Evolutionary conservation across 441 rosid genomes (phyloP), one percentile per base, ranked within the genome.

Genomic region (Omphalea diandra): DNA sequence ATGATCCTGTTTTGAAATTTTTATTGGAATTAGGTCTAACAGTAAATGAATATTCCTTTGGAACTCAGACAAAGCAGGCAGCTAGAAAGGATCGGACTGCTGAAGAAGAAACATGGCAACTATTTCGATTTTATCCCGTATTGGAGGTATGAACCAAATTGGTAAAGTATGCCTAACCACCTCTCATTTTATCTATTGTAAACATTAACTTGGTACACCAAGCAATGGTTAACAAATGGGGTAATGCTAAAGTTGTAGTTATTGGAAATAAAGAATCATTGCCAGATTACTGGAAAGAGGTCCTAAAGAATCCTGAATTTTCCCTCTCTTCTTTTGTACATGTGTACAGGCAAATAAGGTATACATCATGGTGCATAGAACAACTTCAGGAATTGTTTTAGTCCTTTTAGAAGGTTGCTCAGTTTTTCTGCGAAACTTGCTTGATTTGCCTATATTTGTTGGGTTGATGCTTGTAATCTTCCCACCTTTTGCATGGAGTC

Each of bases 41-140:
- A 15, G 46, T 59, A 65, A 41, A 63, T 63, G 65, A 38, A 67
- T 59, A 71, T 68, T 11, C 54, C 73, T 67, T 75, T 78, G 71
- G 6, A 80, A 72, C 40, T 68, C 88, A 93, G 99, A 91, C 83
- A 73, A 91, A 88, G 77, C 87, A 75, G 43, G 96, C 86, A 67
- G 87, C 84, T 22, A 87, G 99, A 78, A 91, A 90, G 75, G 99
- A 96, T 62, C 88, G 88, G 67, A 70, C 75, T 55, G 88, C 76
- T 63, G 97, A 87, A 80, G 98, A 85, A 79, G 77, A 72, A 84
- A 83, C 94, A 32, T 96, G 99, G 99, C 90, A 87, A 67, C 77
- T 91, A 32, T 93, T 91, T 65, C 93, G 98, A 64, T 96, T 96
- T 80, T 96, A 86, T 81, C 99, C 99, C 22, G 70, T 96, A 80